A percentile compares a stretch with the other conserved stretches of the same genome.
phyloP scores from a whole-genome alignment of 805 yeast species.

The Schizosaccharomyces japonicus region DNA sequence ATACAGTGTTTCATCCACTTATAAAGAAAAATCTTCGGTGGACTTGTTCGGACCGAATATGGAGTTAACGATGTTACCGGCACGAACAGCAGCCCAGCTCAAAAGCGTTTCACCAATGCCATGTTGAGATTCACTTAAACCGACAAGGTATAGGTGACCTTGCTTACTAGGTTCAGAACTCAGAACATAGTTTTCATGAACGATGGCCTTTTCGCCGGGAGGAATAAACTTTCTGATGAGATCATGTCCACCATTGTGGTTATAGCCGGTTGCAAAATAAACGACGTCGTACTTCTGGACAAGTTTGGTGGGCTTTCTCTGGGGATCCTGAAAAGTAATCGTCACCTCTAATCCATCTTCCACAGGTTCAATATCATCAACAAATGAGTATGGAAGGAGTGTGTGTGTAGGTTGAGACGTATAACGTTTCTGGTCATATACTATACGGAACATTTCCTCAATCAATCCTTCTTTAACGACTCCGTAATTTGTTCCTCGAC shows the following conservation, averaged over 20 bases:
- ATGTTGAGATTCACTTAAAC: neutral
- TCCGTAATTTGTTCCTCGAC: slow-evolving; percentile 11
- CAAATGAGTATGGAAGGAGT: neutral
- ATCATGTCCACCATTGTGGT: neutral
- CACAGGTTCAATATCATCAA: neutral
- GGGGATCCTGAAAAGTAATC: neutral
- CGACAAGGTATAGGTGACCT: neutral
- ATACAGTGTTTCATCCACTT: no score
- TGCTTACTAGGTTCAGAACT: neutral
- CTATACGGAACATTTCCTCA: slow-evolving; percentile 10
- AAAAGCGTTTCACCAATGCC: slow-evolving; percentile 4
- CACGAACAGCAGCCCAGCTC: slow-evolving; percentile 2
- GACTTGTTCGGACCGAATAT: neutral
- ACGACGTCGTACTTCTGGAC: neutral
- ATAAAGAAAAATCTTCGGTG: no score
- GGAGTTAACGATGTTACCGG: neutral
- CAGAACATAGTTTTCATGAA: neutral
- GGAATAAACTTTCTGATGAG: neutral
- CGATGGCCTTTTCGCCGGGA: neutral
- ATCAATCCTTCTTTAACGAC: slow-evolving; percentile 12
- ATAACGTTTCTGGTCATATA: slow-evolving; percentile 9
- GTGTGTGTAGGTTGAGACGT: neutral
- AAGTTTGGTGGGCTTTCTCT: neutral
- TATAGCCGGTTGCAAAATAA: slow-evolving; percentile 3
- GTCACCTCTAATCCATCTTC: neutral